phyloP scores from a whole-genome alignment of 495 filamentous ascomycete genomes.

The Talaromyces adpressus region DNA sequence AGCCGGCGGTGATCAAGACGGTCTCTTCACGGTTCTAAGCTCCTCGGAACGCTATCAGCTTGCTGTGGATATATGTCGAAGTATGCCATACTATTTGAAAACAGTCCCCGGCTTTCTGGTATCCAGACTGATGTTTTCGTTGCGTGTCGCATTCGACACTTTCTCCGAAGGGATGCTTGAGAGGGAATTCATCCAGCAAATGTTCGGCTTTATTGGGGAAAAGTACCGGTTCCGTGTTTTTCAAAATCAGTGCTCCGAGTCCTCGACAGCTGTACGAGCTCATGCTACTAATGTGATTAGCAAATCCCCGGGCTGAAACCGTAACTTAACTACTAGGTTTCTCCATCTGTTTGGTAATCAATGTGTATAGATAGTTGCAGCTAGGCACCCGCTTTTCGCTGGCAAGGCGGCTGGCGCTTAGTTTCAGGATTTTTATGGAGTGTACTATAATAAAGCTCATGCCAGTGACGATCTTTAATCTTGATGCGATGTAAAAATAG shows the following conservation, averaged over 20 bases:
- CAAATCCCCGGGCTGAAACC: background rate
- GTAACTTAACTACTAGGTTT: background rate
- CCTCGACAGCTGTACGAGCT: constrained; percentile 1
- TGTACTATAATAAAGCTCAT: background rate
- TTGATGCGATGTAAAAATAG: background rate
- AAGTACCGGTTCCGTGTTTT: constrained; percentile 19
- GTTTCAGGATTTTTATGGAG: background rate
- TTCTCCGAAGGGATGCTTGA: constrained; percentile 21
- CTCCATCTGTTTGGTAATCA: background rate
- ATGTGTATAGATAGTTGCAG: background rate
- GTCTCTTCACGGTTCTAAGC: constrained; percentile 14
- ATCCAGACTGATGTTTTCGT: constrained; percentile 22
- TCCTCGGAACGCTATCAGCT: constrained; percentile 19
- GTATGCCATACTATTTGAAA: constrained; percentile 21
- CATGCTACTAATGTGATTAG: background rate
- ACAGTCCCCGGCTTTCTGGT: constrained; percentile 18
- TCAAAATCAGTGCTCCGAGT: constrained; percentile 14
- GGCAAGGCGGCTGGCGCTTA: background rate
- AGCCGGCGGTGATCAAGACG: constrained; percentile 13
- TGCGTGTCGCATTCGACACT: constrained; percentile 18
- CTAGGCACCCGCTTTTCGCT: background rate
- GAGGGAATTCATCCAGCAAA: constrained; percentile 15
- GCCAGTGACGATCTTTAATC: background rate
- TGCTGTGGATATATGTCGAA: constrained; percentile 22
- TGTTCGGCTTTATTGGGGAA: constrained; percentile 18